Evolutionary conservation across 129 eudicot genomes (phyloP).

Genomic region (Centrapalus pauciflorus): DNA sequence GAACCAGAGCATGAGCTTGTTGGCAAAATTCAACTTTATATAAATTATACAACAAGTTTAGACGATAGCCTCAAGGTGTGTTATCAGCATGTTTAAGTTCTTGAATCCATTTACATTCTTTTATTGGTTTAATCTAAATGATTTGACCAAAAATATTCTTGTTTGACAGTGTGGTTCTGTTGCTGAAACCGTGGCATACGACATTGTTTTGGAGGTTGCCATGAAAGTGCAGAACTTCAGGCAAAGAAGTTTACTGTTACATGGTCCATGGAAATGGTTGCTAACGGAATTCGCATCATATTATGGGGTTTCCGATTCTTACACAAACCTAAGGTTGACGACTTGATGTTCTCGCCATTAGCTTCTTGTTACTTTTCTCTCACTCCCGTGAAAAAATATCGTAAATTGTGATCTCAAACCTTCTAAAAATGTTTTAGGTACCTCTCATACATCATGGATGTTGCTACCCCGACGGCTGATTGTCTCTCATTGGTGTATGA

Average conservation of each 20-base stretch:
- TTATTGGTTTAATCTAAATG: not conserved
- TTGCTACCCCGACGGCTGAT: slow-evolving; percentile 84
- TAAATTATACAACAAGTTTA: slow-evolving; percentile 59
- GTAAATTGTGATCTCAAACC: not conserved
- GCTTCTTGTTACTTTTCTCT: not conserved
- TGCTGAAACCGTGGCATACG: slow-evolving; percentile 89
- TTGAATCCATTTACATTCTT: not conserved
- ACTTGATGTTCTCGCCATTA: not conserved
- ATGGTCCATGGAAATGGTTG: slow-evolving; percentile 76
- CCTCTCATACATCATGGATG: slow-evolving; percentile 85
- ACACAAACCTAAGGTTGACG: slow-evolving; percentile 68
- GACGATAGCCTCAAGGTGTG: slow-evolving; percentile 84
- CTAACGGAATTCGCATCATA: slow-evolving; percentile 67
- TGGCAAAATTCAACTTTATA: slow-evolving; percentile 65
- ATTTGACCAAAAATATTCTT: slow-evolving; percentile 4
- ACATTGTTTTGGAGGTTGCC: slow-evolving; percentile 64
- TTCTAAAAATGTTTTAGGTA: slow-evolving; percentile 39
- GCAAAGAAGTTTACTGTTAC: slow-evolving; percentile 48
- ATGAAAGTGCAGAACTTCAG: slow-evolving; percentile 73
- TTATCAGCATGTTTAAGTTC: slow-evolving; percentile 9
- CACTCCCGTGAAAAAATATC: too few relatives aligned
- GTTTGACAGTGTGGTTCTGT: slow-evolving; percentile 73
- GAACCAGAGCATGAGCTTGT: slow-evolving; percentile 88
- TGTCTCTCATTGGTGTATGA: slow-evolving; percentile 68
- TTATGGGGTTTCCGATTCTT: slow-evolving; percentile 78